Percentiles rank a stretch among this genome's conserved stretches.
These are phyloP conservation scores for Aspergillus panamensis DNA, from an alignment of 495 filamentous ascomycete genomes.

Conservation along the genomic window DNA sequence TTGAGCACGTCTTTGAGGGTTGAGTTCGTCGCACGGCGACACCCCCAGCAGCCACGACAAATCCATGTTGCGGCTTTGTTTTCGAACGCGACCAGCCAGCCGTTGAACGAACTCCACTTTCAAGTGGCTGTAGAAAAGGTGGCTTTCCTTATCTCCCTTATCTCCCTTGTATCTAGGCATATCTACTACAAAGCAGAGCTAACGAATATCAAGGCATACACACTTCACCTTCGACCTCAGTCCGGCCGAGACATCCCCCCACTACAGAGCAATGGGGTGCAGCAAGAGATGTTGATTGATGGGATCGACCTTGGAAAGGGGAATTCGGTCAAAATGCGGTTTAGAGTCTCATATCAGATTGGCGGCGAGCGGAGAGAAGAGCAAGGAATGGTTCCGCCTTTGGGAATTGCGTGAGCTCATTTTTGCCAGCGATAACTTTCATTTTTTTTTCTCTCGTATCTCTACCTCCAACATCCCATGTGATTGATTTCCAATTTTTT, in stretches of 20 bases:
- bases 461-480: not conserved
- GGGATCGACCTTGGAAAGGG: slow-evolving; percentile 70
- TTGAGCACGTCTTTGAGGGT: slow-evolving; percentile 52
- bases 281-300: slow-evolving; percentile 75
- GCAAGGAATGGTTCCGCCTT: slow-evolving; percentile 82
- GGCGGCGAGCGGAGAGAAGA: slow-evolving; percentile 65
- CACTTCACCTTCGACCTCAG: slow-evolving; percentile 78
- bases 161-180: not conserved
- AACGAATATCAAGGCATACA: slow-evolving; percentile 57
- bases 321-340: slow-evolving; percentile 77
- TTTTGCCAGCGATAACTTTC: not conserved
- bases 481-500: not conserved
- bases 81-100: slow-evolving; percentile 69
- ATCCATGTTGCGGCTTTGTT: slow-evolving; percentile 63
- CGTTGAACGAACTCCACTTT: slow-evolving; percentile 78
- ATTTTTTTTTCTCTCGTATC: not conserved
- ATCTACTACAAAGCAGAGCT: not conserved
- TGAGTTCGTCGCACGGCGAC: slow-evolving; percentile 47
- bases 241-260: slow-evolving; percentile 70
- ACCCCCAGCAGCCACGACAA: slow-evolving; percentile 37
- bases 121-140: slow-evolving; percentile 94
- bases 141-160: slow-evolving; percentile 18
- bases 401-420: slow-evolving; percentile 61
- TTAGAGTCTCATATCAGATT: slow-evolving; percentile 77
- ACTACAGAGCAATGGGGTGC: slow-evolving; percentile 71